Base-by-base conservation (phyloP, 2,329 filamentous ascomycete genomes). In the Cytospora mali region DNA sequence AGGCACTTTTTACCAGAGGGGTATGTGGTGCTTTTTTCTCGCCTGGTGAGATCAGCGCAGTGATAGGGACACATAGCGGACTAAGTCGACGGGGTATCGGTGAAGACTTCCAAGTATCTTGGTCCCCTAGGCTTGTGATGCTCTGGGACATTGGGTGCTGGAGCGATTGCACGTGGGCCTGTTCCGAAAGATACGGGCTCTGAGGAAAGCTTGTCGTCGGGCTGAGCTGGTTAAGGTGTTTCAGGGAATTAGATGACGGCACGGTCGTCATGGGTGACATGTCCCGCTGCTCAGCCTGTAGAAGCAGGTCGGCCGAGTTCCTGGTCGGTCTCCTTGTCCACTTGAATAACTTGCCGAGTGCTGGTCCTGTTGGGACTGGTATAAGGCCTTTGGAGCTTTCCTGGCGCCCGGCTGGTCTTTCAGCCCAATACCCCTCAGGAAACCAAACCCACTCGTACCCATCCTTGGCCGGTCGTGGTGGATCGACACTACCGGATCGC, bases 401-500 rank as follows among this genome's bases (percentile, higher is more conserved):
- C 28, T 28, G 60, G 6, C 31, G 33, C 21, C 29, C 29, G 25
- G 39, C n/a, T n/a, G 29, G 61, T 6, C 84, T 77, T 71, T 87
- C 84, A n/a, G 84, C 84, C 84, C 84, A 87, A 70, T 85, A 87
- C 6, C 84, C 84, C 57, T 80, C 81, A 1, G 84, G 84, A 69
- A 84, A 86, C 84, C 84, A 87, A 27, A 87, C 84, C 84, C 83
- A 87, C 74, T 87, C 84, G 68, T 74, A 78, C 48, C 84, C 84
- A 51, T 81, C 77, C 55, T 74, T 80, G 58, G 84, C 74, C n/a
- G 81, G 78, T 2, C 84, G 80, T 27, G 84, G 84, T 3, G 84
- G 84, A 61, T 87, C 83, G 29, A 81, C 49, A 27, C 23, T 70
- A 14, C 35, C 57, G 7, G 23, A 46, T 35, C n/a, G 29, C 16